These are phyloP conservation scores for Microcyclospora tardicrescens DNA, from an alignment of 2,329 filamentous ascomycete genomes.

Conservation along the genomic window DNA sequence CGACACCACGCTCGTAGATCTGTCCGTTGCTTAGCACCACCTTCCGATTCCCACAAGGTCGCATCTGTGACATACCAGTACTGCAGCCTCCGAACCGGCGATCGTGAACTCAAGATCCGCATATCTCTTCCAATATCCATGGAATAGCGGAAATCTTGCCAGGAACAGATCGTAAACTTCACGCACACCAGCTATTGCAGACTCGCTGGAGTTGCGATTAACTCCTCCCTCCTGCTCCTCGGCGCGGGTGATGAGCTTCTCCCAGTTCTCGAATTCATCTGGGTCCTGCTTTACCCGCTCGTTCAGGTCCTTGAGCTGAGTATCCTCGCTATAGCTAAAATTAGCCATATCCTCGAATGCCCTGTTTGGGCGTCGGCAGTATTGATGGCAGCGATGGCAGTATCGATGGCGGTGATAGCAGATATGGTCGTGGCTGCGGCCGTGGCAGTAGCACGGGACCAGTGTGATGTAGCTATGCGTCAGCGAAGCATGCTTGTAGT, in stretches of 20 bases:
- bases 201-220: constrained; percentile 90
- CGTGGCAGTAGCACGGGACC: too few relatives aligned
- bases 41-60: constrained; percentile 13
- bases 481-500: too few relatives aligned
- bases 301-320: background rate
- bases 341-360: too few relatives aligned
- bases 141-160: constrained; percentile 85
- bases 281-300: constrained; percentile 43
- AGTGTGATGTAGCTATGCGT: too few relatives aligned
- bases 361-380: too few relatives aligned
- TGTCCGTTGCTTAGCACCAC: constrained; percentile 26
- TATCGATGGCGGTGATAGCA: too few relatives aligned
- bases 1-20: constrained; percentile 92
- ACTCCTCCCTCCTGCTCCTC: constrained; percentile 83
- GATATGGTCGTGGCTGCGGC: too few relatives aligned
- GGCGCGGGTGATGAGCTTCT: constrained; percentile 72
- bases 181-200: constrained; percentile 76
- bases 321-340: too few relatives aligned
- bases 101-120: constrained; percentile 96
- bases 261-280: constrained; percentile 91
- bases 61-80: constrained; percentile 56
- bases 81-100: constrained; percentile 87
- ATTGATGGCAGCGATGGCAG: too few relatives aligned
- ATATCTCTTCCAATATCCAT: constrained; percentile 99
- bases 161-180: constrained; percentile 87